Base-by-base conservation (phyloP, 2,329 filamentous ascomycete species). In the Dendrostoma leiphaemia region DNA sequence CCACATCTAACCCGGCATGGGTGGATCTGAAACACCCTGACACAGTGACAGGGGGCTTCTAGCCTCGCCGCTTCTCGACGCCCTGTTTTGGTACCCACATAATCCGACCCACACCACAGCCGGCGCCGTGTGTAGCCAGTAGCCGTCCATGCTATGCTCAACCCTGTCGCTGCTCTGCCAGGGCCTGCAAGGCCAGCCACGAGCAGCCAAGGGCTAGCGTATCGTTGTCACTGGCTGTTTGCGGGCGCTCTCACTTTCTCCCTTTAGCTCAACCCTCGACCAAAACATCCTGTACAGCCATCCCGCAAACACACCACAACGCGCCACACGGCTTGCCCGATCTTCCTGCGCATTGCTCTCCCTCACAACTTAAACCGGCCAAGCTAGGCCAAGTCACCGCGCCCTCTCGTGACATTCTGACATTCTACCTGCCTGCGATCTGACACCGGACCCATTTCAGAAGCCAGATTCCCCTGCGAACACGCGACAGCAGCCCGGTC, bases 41-140 rank as follows among this genome's bases (percentile, higher is more conserved):
- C 46, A 40, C 44, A 48, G 31, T 50, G 46, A 52, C 40, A 31
- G 37, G 40, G 53, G 55, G 37, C 44, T 52, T 51, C 54, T 50
- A 53, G 52, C 52, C 24, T 40, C 29, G 56, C 56, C 56, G 56
- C 56, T 49, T 48, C 46, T 48, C 52, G 48, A 52, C 54, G 56
- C 56, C 56, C 56, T 57, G 41, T 17, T 31, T 45, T 50, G 45
- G 46, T 44, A 41, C 29, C 28, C 44, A n/a, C 23, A 26, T 7
- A 28, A 23, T 7, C 32, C 13, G n/a, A 21, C 41, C 41, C 54
- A 52, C 54, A 57, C 51, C 45, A 48, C 48, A 51, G 17, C n/a
- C n/a, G n/a, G n/a, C n/a, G n/a, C n/a, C n/a, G n/a, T n/a, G n/a
- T n/a, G n/a, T n/a, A n/a, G n/a, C n/a, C n/a, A n/a, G n/a, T n/a